A percentile compares a stretch with the other conserved stretches of the same genome.
phyloP scores from a whole-genome alignment of 352 stramenopile genomes.

The Globisporangium recalcitrans region DNA sequence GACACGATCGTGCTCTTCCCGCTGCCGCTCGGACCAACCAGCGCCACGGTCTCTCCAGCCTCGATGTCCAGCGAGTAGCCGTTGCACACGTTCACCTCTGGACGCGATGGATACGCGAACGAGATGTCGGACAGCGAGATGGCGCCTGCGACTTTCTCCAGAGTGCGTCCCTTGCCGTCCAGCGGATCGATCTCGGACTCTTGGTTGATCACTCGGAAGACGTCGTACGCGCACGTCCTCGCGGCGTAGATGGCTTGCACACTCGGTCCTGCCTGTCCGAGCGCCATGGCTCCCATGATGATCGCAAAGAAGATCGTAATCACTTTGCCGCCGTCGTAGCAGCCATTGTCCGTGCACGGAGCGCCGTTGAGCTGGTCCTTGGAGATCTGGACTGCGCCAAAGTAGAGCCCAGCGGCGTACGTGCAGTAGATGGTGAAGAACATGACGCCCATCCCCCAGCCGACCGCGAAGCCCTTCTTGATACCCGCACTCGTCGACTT shows the following conservation, averaged over 20 bases:
- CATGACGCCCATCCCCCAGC: constrained; percentile 57
- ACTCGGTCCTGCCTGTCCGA: constrained; percentile 61
- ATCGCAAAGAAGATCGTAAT: constrained; percentile 68
- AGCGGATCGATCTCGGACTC: constrained; percentile 55
- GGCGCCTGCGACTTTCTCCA: constrained; percentile 22
- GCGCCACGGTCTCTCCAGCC: constrained; percentile 53
- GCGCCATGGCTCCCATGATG: constrained; percentile 67
- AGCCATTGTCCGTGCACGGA: constrained; percentile 29
- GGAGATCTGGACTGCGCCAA: constrained; percentile 60
- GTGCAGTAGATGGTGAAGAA: constrained; percentile 64
- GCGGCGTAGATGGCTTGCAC: constrained; percentile 52
- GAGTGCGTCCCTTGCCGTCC: constrained; percentile 21
- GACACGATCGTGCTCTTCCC: constrained; percentile 10
- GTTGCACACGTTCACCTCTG: constrained; percentile 49
- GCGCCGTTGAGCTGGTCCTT: constrained; percentile 51
- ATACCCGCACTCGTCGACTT: constrained; percentile 43
- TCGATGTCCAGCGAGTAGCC: constrained; percentile 58
- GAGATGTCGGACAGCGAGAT: constrained; percentile 86
- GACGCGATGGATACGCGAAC: constrained; percentile 58
- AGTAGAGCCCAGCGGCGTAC: constrained; percentile 78
- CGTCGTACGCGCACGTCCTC: constrained; percentile 44
- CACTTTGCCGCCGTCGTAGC: constrained; percentile 63
- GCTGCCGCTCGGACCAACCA: constrained; percentile 17
- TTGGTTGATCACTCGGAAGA: constrained; percentile 65
- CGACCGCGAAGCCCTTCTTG: constrained; percentile 42